phyloP scores from a whole-genome alignment of 257 asterid genomes.

The Nicotiana paniculata region DNA sequence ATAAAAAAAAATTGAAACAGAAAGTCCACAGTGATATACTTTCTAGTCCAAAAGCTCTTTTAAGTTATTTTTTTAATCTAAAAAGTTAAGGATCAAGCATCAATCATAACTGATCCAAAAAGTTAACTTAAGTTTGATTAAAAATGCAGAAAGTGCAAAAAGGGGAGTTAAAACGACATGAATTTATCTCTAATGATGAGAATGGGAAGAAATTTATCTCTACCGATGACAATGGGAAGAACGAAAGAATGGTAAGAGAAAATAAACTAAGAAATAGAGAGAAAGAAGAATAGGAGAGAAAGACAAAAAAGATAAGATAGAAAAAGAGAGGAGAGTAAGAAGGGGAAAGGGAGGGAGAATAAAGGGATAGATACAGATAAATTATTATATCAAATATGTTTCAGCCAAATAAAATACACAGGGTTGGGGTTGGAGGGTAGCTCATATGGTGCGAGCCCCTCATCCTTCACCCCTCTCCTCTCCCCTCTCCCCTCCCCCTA shows the following conservation, averaged over 20 bases:
- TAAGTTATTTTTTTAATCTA: background rate
- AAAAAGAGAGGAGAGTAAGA: background rate
- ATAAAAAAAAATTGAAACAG: background rate
- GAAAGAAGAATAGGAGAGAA: background rate
- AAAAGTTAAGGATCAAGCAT: too few species aligned
- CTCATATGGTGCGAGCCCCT: background rate
- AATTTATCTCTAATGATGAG: background rate
- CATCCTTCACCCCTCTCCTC: background rate
- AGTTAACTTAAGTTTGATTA: background rate
- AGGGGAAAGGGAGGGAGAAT: background rate
- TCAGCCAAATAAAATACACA: background rate
- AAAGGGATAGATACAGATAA: background rate
- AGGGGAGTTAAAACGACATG: background rate
- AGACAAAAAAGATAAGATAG: background rate
- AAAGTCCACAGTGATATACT: background rate
- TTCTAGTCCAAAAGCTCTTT: background rate
- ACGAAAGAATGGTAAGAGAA: background rate
- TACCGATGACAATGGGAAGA: background rate
- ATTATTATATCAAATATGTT: background rate
- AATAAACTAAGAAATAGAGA: background rate
- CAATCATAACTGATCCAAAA: too few species aligned
- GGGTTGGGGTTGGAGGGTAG: background rate
- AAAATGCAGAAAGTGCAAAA: background rate
- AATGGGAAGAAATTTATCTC: background rate
- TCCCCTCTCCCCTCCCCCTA: too few species aligned